Evolutionary conservation across 2,329 filamentous ascomycete species (phyloP).

Genomic region (Dichotomopilus funicola): DNA sequence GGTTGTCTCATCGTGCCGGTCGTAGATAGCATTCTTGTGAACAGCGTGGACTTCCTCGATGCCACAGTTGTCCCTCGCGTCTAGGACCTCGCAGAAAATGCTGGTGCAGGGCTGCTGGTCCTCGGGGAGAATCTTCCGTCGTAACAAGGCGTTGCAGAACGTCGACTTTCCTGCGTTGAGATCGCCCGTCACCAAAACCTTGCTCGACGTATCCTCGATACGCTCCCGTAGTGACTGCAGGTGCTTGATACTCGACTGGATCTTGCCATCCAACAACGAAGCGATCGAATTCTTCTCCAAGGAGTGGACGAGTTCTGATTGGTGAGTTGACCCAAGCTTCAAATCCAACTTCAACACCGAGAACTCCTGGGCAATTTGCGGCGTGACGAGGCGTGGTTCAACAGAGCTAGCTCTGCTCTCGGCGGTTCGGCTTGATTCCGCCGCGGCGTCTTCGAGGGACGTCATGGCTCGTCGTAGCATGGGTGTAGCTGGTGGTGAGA

Average conservation of each 20-base stretch:
- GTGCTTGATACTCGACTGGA: slow-evolving; percentile 88
- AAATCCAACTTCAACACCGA: slow-evolving; percentile 92
- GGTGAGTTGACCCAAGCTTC: slow-evolving; percentile 78
- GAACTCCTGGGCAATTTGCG: slow-evolving; percentile 91
- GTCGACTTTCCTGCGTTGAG: slow-evolving; percentile 97
- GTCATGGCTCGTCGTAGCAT: slow-evolving; percentile 64
- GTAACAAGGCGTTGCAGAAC: slow-evolving; percentile 93
- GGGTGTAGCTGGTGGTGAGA: slow-evolving; percentile 16
- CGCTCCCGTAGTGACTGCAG: slow-evolving; percentile 79
- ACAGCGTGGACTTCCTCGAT: slow-evolving; percentile 95
- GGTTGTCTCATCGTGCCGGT: slow-evolving; percentile 86
- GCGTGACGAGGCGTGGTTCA: slow-evolving; percentile 80
- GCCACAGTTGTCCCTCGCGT: slow-evolving; percentile 82
- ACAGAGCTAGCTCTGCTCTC: slow-evolving; percentile 51
- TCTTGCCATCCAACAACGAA: slow-evolving; percentile 85
- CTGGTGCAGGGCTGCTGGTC: slow-evolving; percentile 97
- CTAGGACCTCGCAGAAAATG: slow-evolving; percentile 95
- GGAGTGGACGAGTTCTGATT: slow-evolving; percentile 88
- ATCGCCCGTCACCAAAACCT: slow-evolving; percentile 92
- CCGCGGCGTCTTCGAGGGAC: slow-evolving; percentile 52
- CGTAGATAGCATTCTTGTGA: slow-evolving; percentile 71
- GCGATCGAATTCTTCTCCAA: slow-evolving; percentile 89
- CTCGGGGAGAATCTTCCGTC: slow-evolving; percentile 87
- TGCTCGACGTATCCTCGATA: slow-evolving; percentile 95
- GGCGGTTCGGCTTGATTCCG: slow-evolving; percentile 69